Conservation (phyloP, 768 basidiomycete genomes). For the Hygrocybe coccinea region DNA sequence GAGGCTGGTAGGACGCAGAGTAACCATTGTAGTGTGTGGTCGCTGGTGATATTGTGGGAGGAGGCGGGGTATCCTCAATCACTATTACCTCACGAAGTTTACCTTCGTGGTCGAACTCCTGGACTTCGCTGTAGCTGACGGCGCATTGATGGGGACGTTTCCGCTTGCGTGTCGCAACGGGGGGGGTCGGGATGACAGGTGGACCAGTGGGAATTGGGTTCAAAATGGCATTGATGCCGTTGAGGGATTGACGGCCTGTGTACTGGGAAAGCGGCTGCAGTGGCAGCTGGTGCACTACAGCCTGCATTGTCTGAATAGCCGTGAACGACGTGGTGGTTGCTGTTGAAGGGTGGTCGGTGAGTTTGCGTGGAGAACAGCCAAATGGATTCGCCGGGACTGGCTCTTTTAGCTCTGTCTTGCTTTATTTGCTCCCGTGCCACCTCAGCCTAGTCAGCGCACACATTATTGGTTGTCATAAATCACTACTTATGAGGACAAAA, state of each 20-base stretch:
- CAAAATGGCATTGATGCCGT: conserved; percentile 29
- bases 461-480: neutral
- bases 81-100: conserved; percentile 82
- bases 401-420: neutral
- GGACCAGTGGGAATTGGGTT: conserved; percentile 42
- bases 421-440: conserved; percentile 2
- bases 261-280: conserved; percentile 61
- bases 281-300: conserved; percentile 64
- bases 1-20: conserved; percentile 78
- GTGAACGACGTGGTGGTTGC: conserved; percentile 51
- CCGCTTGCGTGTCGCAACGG: conserved; percentile 71
- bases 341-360: neutral
- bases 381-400: neutral
- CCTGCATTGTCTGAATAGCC: conserved; percentile 58
- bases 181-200: conserved; percentile 67
- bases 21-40: conserved; percentile 65
- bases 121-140: conserved; percentile 83
- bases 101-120: conserved; percentile 78
- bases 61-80: conserved; percentile 87
- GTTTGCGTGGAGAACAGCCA: neutral
- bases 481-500: no score
- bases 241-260: conserved; percentile 56
- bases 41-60: conserved; percentile 73
- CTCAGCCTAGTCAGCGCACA: neutral
- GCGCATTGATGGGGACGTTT: conserved; percentile 78